phyloP scores from a whole-genome alignment of 2,329 filamentous ascomycete genomes.

The Elsinoe necatrix region DNA sequence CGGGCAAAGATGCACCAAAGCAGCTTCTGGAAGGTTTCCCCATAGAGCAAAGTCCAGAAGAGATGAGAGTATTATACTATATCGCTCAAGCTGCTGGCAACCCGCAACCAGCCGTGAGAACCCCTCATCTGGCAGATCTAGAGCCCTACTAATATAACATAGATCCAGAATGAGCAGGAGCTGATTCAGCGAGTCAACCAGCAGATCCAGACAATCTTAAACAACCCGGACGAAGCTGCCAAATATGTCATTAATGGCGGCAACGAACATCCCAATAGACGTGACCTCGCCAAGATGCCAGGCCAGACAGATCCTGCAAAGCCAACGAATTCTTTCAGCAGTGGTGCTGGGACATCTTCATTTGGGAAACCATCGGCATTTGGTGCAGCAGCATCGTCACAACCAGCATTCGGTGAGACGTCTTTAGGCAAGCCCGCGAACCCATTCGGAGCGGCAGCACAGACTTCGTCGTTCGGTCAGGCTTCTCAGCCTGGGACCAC shows the following conservation, averaged over 20 bases:
- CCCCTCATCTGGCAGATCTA: neutral
- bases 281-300: slow-evolving; percentile 51
- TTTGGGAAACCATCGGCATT: slow-evolving; percentile 18
- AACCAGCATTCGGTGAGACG: slow-evolving; percentile 14
- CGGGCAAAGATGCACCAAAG: slow-evolving; percentile 64
- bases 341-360: slow-evolving; percentile 4
- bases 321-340: slow-evolving; percentile 35
- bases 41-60: slow-evolving; percentile 81
- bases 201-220: slow-evolving; percentile 63
- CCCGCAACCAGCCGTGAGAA: slow-evolving; percentile 43
- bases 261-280: slow-evolving; percentile 66
- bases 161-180: slow-evolving; percentile 49
- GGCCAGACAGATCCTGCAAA: slow-evolving; percentile 27
- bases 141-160: neutral
- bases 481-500: slow-evolving; percentile 4
- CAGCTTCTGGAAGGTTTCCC: slow-evolving; percentile 74
- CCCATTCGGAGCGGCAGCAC: slow-evolving; percentile 11
- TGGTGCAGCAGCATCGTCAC: neutral
- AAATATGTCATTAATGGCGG: slow-evolving; percentile 58
- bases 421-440: slow-evolving; percentile 16
- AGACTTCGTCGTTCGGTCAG: slow-evolving; percentile 10
- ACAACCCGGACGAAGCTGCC: slow-evolving; percentile 62
- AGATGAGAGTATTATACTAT: slow-evolving; percentile 68
- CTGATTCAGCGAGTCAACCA: slow-evolving; percentile 57
- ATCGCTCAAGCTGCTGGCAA: slow-evolving; percentile 55